phyloP scores from a whole-genome alignment of 139 green algal genomes.

The Zygnema circumcarinatum region DNA sequence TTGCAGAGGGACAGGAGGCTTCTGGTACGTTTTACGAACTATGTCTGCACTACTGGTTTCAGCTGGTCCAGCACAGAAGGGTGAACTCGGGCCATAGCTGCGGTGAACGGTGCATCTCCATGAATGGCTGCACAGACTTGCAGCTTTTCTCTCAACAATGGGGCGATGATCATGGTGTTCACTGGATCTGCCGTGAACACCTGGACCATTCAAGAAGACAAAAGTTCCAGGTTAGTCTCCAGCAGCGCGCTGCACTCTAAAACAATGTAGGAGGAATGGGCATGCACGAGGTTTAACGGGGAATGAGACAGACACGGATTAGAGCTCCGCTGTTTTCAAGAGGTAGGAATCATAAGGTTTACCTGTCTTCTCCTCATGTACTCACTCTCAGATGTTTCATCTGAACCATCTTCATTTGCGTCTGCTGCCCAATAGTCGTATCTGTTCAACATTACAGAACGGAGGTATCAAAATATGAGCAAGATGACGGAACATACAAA shows the following conservation, averaged over 20 bases:
- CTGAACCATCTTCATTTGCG: constrained; percentile 1
- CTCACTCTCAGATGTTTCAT: constrained; percentile 6
- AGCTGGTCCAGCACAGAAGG: constrained; percentile 41
- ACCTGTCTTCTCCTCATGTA: constrained; percentile 19
- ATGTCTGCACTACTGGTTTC: constrained; percentile 19
- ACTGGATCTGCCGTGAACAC: constrained; percentile 49
- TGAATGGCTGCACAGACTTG: constrained; percentile 46
- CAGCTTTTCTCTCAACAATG: constrained; percentile 55
- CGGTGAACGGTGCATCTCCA: constrained; percentile 32
- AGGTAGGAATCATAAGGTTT: no score
- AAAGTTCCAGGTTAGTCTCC: no score
- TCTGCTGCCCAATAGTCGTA: constrained; percentile 18
- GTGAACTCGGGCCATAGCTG: constrained; percentile 42
- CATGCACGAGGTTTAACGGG: no score
- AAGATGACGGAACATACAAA: constrained; percentile 8
- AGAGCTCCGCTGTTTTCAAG: no score
- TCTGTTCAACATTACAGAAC: not conserved
- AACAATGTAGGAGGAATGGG: no score
- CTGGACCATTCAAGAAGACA: constrained; percentile 17
- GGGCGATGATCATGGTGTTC: constrained; percentile 21
- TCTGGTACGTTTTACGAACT: no score
- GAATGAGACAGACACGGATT: no score
- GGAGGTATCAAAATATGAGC: not conserved
- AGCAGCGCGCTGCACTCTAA: no score
- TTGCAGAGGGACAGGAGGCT: not conserved